phyloP scores from a whole-genome alignment of 2,329 filamentous ascomycete genomes.

The Macrophomina tecta region DNA sequence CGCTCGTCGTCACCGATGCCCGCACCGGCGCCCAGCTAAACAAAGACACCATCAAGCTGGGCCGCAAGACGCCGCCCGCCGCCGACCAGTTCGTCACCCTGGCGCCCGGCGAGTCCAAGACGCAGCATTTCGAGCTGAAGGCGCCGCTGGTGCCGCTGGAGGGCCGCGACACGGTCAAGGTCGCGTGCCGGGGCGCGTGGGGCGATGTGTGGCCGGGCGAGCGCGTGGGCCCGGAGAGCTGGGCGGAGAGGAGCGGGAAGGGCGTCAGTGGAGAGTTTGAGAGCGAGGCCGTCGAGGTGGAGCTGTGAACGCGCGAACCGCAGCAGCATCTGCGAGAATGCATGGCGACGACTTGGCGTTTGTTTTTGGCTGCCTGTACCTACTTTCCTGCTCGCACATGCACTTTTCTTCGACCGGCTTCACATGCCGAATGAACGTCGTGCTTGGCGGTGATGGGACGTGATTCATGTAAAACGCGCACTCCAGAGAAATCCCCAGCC shows the following conservation, averaged over 20 bases:
- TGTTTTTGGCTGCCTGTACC: too few species aligned
- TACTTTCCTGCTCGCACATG: too few species aligned
- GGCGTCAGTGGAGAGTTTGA: not conserved
- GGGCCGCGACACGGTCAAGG: conserved; percentile 44
- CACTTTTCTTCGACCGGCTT: too few species aligned
- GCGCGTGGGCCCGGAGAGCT: conserved; percentile 36
- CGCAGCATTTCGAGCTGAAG: conserved; percentile 44
- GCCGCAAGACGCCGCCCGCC: conserved; percentile 45
- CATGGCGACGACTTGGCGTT: not conserved
- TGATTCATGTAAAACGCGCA: too few species aligned
- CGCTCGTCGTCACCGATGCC: conserved; percentile 42
- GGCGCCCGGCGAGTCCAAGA: conserved; percentile 40
- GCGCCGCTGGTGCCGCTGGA: conserved; percentile 47
- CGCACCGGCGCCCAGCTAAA: conserved; percentile 38
- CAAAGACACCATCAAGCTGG: conserved; percentile 36
- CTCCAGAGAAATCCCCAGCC: too few species aligned
- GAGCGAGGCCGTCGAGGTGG: conserved; percentile 11
- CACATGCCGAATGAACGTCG: too few species aligned
- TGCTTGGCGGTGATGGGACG: too few species aligned
- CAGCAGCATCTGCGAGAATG: not conserved
- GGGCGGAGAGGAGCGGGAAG: conserved; percentile 25
- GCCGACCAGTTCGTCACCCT: conserved; percentile 45
- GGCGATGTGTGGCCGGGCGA: conserved; percentile 31
- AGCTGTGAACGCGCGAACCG: not conserved
- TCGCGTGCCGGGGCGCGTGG: conserved; percentile 40